These are phyloP conservation scores for Thalassiosira hispida DNA, from an alignment of 352 stramenopile species.

Conservation along the genomic window DNA sequence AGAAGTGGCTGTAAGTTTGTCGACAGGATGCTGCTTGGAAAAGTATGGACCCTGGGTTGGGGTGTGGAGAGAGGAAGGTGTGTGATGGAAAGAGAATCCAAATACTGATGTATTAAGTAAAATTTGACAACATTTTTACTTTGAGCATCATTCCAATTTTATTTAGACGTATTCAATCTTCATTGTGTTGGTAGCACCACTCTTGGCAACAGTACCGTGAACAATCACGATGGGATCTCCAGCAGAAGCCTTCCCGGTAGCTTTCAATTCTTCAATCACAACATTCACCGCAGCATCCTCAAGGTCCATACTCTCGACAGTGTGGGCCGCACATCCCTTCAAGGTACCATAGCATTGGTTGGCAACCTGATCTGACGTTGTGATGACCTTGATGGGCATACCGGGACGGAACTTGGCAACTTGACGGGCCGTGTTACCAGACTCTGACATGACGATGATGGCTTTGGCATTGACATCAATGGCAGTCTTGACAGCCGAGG, in stretches of 20 bases:
- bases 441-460: slow-evolving; percentile 97
- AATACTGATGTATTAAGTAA: too few relatives aligned
- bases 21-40: too few relatives aligned
- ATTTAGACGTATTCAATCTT: slow-evolving; percentile 80
- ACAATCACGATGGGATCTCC: slow-evolving; percentile 81
- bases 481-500: slow-evolving; percentile 96
- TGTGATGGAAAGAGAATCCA: neutral
- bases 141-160: too few relatives aligned
- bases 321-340: slow-evolving; percentile 67
- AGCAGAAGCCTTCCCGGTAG: slow-evolving; percentile 39
- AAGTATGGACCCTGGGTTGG: too few relatives aligned
- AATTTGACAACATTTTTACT: too few relatives aligned
- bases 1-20: too few relatives aligned
- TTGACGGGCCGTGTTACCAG: slow-evolving; percentile 91
- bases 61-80: too few relatives aligned
- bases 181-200: slow-evolving; percentile 82
- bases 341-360: slow-evolving; percentile 78
- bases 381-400: slow-evolving; percentile 78
- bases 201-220: slow-evolving; percentile 62
- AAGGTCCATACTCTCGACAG: slow-evolving; percentile 61
- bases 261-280: slow-evolving; percentile 63
- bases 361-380: slow-evolving; percentile 61
- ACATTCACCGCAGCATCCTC: slow-evolving; percentile 61
- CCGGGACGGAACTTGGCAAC: slow-evolving; percentile 93
- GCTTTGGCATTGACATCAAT: slow-evolving; percentile 96